phyloP scores from a whole-genome alignment of 805 yeast species.

The Metschnikowia koreensis region DNA sequence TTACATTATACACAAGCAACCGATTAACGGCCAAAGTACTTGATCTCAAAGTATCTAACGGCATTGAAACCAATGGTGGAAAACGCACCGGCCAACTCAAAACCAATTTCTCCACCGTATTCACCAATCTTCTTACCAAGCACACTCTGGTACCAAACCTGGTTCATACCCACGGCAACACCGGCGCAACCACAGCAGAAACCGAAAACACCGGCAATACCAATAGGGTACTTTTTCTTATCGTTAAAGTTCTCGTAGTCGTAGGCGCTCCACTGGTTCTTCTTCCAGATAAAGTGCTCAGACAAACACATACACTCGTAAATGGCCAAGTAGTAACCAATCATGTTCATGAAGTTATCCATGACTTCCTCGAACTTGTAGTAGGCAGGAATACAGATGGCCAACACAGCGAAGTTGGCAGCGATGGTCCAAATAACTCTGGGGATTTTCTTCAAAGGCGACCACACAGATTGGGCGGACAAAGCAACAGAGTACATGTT shows the following conservation, averaged over 20 bases:
- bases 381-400: conserved; percentile 86
- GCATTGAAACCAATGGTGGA: conserved; percentile 59
- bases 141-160: conserved; percentile 79
- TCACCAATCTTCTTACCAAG: conserved; percentile 60
- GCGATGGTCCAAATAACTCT: conserved; percentile 77
- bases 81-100: conserved; percentile 70
- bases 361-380: conserved; percentile 70
- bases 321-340: conserved; percentile 87
- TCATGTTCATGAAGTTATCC: conserved; percentile 85
- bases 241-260: conserved; percentile 62
- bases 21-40: conserved; percentile 54
- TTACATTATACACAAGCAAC: too few relatives aligned
- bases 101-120: conserved; percentile 83
- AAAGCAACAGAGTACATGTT: conserved; percentile 89
- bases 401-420: conserved; percentile 76
- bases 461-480: conserved; percentile 83
- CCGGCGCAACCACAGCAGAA: conserved; percentile 85
- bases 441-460: conserved; percentile 70
- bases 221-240: conserved; percentile 61
- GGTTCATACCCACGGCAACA: conserved; percentile 83
- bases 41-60: conserved; percentile 63
- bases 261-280: conserved; percentile 58
- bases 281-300: conserved; percentile 80
- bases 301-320: conserved; percentile 73
- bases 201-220: conserved; percentile 74